A percentile compares a stretch with the other conserved stretches of the same genome.
Conservation (phyloP, 208 protist genomes). For the Acanthamoeba lenticulata region DNA sequence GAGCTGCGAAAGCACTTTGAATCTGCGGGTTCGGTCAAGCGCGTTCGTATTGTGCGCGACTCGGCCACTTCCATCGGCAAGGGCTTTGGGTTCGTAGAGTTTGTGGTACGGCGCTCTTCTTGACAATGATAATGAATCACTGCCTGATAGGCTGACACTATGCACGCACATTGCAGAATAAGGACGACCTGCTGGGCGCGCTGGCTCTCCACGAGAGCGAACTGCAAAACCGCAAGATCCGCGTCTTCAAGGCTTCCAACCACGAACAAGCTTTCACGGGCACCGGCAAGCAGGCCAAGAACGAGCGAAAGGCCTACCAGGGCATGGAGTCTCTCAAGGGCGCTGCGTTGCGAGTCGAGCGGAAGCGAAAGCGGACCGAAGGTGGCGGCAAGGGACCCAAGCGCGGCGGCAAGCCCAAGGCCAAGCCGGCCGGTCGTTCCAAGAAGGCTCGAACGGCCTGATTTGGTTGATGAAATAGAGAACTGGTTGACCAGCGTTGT, state of each 20-base stretch:
- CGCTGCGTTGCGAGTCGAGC: background rate
- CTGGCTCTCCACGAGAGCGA: slow-evolving; percentile 52
- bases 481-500: background rate
- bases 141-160: too few species aligned
- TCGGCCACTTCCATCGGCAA: slow-evolving; percentile 68
- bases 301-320: background rate
- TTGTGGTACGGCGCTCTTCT: slow-evolving; percentile 27
- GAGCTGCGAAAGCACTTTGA: slow-evolving; percentile 70
- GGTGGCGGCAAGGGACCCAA: background rate
- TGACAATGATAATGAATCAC: too few species aligned
- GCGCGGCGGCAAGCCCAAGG: background rate
- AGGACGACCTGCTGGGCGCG: slow-evolving; percentile 10
- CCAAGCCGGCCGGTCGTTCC: background rate
- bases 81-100: slow-evolving; percentile 76
- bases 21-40: slow-evolving; percentile 51
- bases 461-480: background rate
- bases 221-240: slow-evolving; percentile 37
- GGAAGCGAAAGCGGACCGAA: slow-evolving; percentile 25
- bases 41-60: slow-evolving; percentile 74
- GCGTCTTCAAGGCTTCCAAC: slow-evolving; percentile 59
- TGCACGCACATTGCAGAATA: too few species aligned
- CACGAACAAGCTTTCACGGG: background rate
- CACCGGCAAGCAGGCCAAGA: background rate
- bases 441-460: slow-evolving; percentile 19
- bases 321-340: slow-evolving; percentile 24